Base-by-base conservation (phyloP, 1,139 yeast genomes). In the Casaregolazyma suthepensis region DNA sequence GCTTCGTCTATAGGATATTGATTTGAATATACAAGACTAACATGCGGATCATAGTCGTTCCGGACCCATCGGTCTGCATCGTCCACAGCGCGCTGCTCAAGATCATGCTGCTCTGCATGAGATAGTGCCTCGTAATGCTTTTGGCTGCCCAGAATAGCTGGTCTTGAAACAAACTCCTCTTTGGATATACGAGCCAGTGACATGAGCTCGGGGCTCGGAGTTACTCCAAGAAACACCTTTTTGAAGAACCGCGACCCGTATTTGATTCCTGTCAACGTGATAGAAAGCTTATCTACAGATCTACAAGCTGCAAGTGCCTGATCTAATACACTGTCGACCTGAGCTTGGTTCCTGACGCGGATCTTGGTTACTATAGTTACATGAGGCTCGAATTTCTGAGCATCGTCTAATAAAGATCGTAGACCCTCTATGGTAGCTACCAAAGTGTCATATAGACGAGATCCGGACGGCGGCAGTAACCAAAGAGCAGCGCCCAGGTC, bases 311-410 rank as follows among this genome's bases (percentile, higher is more conserved):
- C 87, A 6, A 78, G 75, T 48, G 89, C 81, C 19, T 87, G 79
- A 12, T 83, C 81, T 31, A 87, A 74, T 1, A 87, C 79, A 37
- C 77, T 73, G 57, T 79, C 81, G 1, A 84, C 87, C 43, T 68
- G 71, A 6, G 64, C 57, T 48, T 76, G 75, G 13, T 78, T 74
- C 46, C 75, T 70, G 43, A 83, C 72, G 2, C 69, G 70, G 38
- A 87, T 72, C 56, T 81, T 78, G 29, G 89, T 77, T 1, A 91
- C 81, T 40, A 87, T 76, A 1, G 96, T 87, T 44, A 87, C 76
- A 65, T 87, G 96, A 3, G 96, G 96, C 56, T 81, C 87, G 60
- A 87, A 83, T 44, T 64, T 66, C 3, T 85, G 81, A 26, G 84
- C 85, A 48, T 83, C 86, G 15, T 87, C 87, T 63, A 87, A 85